A percentile compares a stretch with the other conserved stretches of the same genome.
Conservation (phyloP, 352 stramenopile species). For the Pythium biforme region DNA sequence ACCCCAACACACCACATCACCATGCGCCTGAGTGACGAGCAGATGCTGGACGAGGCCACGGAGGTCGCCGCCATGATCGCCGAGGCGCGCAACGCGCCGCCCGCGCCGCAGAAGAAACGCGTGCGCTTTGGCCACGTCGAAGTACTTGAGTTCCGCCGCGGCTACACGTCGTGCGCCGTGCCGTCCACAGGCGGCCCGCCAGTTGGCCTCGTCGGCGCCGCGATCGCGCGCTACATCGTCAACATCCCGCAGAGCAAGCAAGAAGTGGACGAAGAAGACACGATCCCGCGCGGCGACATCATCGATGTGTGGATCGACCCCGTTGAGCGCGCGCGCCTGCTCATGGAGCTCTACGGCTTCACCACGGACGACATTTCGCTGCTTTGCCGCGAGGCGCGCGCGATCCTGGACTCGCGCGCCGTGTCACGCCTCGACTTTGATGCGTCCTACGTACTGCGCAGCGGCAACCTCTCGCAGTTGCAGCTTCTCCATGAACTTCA, state of each 20-base stretch:
- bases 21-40: conserved; percentile 26
- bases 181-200: conserved; percentile 45
- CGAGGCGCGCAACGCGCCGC: conserved; percentile 3
- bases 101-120: conserved; percentile 30
- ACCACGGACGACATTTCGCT: conserved; percentile 42
- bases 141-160: conserved; percentile 47
- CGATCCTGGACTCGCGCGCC: conserved; percentile 39
- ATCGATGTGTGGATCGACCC: conserved; percentile 52
- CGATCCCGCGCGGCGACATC: conserved; percentile 18
- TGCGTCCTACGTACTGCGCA: conserved; percentile 22
- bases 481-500: conserved; percentile 20
- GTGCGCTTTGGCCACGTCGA: conserved; percentile 45
- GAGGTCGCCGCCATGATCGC: conserved; percentile 14
- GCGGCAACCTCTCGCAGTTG: conserved; percentile 29
- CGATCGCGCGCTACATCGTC: conserved; percentile 27
- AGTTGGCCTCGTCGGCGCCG: conserved; percentile 43
- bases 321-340: conserved; percentile 42
- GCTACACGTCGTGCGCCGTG: conserved; percentile 51
- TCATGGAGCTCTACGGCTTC: conserved; percentile 37
- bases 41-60: conserved; percentile 20
- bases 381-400: conserved; percentile 45
- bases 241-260: conserved; percentile 25
- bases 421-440: conserved; percentile 35
- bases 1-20: not conserved
- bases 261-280: conserved; percentile 34